phyloP scores from a whole-genome alignment of 2,329 filamentous ascomycete species.

The Penicillium sp. region DNA sequence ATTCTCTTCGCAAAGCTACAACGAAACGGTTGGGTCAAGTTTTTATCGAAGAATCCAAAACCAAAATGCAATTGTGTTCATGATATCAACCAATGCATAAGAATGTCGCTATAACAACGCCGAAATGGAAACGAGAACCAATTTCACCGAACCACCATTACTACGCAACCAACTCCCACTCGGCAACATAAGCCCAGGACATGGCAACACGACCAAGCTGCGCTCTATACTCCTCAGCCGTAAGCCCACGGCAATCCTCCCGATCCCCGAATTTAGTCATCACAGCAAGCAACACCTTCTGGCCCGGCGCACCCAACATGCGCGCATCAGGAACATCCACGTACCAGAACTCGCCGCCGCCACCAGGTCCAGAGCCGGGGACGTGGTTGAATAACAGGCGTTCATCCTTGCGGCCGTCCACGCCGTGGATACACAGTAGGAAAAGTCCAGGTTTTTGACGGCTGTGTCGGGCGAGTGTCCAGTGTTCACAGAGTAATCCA shows the following conservation, averaged over 20 bases:
- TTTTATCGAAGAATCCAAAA: background rate
- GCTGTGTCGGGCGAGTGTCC: conserved; percentile 65
- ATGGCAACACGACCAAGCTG: conserved; percentile 48
- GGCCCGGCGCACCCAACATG: conserved; percentile 66
- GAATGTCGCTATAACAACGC: background rate
- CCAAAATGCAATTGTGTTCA: background rate
- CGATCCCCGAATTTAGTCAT: conserved; percentile 55
- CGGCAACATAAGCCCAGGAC: conserved; percentile 52
- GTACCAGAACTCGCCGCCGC: conserved; percentile 80
- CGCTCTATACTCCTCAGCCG: conserved; percentile 47
- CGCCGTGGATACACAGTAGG: conserved; percentile 64
- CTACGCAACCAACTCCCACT: conserved; percentile 53
- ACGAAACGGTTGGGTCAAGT: too few relatives aligned
- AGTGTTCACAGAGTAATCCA: conserved; percentile 75
- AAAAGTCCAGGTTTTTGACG: conserved; percentile 64
- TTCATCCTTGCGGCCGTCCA: conserved; percentile 66
- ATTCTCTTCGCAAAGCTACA: too few relatives aligned
- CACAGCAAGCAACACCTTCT: conserved; percentile 64
- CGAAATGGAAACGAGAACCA: background rate
- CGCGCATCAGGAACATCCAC: conserved; percentile 64
- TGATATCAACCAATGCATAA: background rate
- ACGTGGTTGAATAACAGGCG: conserved; percentile 63
- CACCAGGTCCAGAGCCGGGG: conserved; percentile 42
- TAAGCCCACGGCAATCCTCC: conserved; percentile 54
- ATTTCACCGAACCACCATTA: conserved; percentile 1